Evolutionary conservation across 2,329 filamentous ascomycete species (phyloP).

Genomic region (Dactylonectria estremocensis): DNA sequence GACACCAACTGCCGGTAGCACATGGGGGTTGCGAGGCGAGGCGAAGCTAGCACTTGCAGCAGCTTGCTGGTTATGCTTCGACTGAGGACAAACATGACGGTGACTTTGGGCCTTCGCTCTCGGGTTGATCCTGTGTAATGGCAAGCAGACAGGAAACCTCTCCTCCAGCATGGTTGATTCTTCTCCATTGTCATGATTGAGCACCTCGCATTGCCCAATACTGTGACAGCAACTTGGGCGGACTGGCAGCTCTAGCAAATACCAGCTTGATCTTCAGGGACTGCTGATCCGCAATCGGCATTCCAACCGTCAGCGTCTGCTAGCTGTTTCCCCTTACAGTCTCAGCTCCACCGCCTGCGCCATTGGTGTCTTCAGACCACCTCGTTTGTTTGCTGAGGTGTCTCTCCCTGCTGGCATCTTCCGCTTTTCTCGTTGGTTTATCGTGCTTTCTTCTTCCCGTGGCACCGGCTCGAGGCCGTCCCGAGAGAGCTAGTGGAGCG

Average conservation of each 20-base stretch:
- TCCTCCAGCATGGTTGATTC: not conserved
- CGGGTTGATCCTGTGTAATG: not conserved
- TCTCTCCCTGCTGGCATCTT: conserved; percentile 20
- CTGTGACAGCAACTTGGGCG: conserved; percentile 38
- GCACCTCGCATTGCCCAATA: conserved; percentile 9
- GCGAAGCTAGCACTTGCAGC: not conserved
- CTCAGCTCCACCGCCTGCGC: conserved; percentile 22
- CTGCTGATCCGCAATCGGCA: conserved; percentile 43
- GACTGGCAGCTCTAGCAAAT: conserved; percentile 32
- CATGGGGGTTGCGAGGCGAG: not conserved
- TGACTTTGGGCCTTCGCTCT: not conserved
- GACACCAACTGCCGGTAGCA: not conserved
- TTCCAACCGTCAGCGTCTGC: conserved; percentile 39
- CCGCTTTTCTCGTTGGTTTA: conserved; percentile 21
- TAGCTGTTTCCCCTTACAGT: conserved; percentile 34
- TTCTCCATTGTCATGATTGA: not conserved
- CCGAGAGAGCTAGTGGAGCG: conserved; percentile 43
- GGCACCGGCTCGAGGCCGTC: conserved; percentile 45
- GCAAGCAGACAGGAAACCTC: not conserved
- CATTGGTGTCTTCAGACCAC: conserved; percentile 23
- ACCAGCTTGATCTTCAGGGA: conserved; percentile 44
- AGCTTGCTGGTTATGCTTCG: not conserved
- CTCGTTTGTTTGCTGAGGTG: conserved; percentile 33
- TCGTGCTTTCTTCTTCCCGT: conserved; percentile 44
- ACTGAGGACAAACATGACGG: not conserved